Percentiles rank a stretch among this genome's conserved stretches.
phyloP scores from a whole-genome alignment of 1,284 basidiomycete genomes.

The Laetiporus sulphureus region DNA sequence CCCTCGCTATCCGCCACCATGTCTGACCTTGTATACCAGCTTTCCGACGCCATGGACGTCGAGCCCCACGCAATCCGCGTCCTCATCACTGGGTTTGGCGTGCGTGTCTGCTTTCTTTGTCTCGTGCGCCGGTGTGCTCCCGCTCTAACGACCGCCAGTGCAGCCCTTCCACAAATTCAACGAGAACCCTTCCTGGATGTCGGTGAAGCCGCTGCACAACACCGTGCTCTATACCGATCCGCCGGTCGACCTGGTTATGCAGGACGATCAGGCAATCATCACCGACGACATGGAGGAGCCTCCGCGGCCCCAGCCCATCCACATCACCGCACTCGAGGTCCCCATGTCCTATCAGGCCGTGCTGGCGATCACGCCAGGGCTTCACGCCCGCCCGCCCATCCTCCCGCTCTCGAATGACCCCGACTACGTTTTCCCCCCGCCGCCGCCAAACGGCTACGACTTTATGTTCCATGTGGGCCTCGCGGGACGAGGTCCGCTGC shows the following conservation, averaged over 20 bases:
- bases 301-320: constrained; percentile 34
- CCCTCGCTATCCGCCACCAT: too few species aligned
- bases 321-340: constrained; percentile 55
- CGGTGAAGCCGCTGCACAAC: constrained; percentile 51
- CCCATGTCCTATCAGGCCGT: constrained; percentile 61
- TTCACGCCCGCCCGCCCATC: constrained; percentile 57
- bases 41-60: constrained; percentile 5
- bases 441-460: constrained; percentile 60
- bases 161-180: constrained; percentile 51
- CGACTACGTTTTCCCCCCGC: constrained; percentile 27
- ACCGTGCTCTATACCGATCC: constrained; percentile 36
- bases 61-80: constrained; percentile 35
- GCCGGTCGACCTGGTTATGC: constrained; percentile 24
- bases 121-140: constrained; percentile 3
- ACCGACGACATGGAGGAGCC: constrained; percentile 21
- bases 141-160: constrained; percentile 4
- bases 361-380: constrained; percentile 45
- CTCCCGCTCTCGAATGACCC: constrained; percentile 36
- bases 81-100: constrained; percentile 55
- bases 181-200: constrained; percentile 60
- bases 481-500: constrained; percentile 55
- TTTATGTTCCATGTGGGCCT: constrained; percentile 70
- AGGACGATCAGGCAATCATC: constrained; percentile 16
- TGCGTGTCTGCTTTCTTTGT: constrained; percentile 29
- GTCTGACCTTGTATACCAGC: constrained; percentile 2